A percentile compares a stretch with the other conserved stretches of the same genome.
Evolutionary conservation across 768 basidiomycete genomes (phyloP).

Genomic region (Collybia sp.): DNA sequence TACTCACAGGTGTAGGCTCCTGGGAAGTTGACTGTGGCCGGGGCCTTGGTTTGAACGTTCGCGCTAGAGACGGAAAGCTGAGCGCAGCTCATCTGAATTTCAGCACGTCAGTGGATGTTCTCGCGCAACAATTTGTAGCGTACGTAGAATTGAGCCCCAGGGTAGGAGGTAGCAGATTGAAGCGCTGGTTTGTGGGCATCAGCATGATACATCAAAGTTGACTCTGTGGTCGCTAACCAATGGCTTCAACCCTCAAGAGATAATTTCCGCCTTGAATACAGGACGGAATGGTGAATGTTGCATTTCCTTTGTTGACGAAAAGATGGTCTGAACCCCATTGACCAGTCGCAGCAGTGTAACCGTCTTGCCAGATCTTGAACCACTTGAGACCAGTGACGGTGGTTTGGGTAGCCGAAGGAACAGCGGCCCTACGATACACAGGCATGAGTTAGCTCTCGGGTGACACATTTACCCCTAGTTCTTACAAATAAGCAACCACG

Average conservation of each 20-base stretch:
- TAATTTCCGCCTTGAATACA: slow-evolving; percentile 47
- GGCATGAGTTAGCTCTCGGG: background rate
- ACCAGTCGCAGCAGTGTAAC: slow-evolving; percentile 19
- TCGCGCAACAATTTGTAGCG: slow-evolving; percentile 10
- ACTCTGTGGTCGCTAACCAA: slow-evolving; percentile 27
- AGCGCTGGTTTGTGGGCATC: slow-evolving; percentile 25
- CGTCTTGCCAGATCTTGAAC: slow-evolving; percentile 53
- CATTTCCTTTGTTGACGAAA: slow-evolving; percentile 44
- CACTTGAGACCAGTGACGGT: slow-evolving; percentile 43
- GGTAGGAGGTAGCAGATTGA: slow-evolving; percentile 39
- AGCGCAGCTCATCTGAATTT: slow-evolving; percentile 39
- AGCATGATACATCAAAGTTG: background rate
- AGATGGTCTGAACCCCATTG: slow-evolving; percentile 46
- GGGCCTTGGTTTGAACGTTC: slow-evolving; percentile 30
- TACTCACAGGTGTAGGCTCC: slow-evolving; percentile 36
- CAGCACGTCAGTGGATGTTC: background rate
- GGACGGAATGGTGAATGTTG: slow-evolving; percentile 39
- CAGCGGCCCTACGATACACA: slow-evolving; percentile 33
- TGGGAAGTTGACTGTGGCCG: slow-evolving; percentile 42
- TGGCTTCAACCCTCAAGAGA: slow-evolving; percentile 45
- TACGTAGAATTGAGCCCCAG: slow-evolving; percentile 57
- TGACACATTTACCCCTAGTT: too few species aligned
- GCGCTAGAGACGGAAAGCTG: slow-evolving; percentile 38
- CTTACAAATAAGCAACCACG: too few species aligned
- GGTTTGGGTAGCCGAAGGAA: slow-evolving; percentile 37